These are phyloP conservation scores for Verticillium tricorpus DNA, from an alignment of 2,329 filamentous ascomycete species.

Conservation along the genomic window DNA sequence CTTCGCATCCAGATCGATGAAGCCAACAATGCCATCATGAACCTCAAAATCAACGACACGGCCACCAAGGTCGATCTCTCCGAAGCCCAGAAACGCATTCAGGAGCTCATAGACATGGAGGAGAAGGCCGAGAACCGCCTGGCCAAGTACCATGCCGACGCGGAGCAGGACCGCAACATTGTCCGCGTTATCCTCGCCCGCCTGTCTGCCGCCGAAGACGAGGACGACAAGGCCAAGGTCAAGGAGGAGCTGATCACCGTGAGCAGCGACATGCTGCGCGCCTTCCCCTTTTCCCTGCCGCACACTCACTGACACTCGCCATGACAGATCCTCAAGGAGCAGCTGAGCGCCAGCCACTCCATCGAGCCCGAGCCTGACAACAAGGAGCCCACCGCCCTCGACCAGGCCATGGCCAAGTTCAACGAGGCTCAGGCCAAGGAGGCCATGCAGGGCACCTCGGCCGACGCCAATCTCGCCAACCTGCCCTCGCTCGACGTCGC, in stretches of 20 bases:
- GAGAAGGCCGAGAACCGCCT: slow-evolving; percentile 15
- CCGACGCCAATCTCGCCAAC: neutral
- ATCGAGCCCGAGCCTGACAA: slow-evolving; percentile 19
- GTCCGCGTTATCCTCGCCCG: slow-evolving; percentile 9
- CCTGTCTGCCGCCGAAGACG: slow-evolving; percentile 10
- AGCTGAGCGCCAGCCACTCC: slow-evolving; percentile 28
- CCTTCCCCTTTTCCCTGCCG: neutral
- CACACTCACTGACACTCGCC: neutral
- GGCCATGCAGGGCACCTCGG: neutral
- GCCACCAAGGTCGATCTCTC: slow-evolving; percentile 8
- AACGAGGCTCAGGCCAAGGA: neutral
- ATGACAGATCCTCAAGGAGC: slow-evolving; percentile 26
- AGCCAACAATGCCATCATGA: slow-evolving; percentile 24
- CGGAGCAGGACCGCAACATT: slow-evolving; percentile 11
- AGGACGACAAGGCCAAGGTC: slow-evolving; percentile 13
- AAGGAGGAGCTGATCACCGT: slow-evolving; percentile 2
- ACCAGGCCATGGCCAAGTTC: neutral
- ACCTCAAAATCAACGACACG: slow-evolving; percentile 12
- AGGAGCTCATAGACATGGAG: slow-evolving; percentile 17
- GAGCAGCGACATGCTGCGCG: neutral
- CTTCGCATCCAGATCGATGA: slow-evolving; percentile 23
- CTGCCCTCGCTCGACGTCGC: neutral
- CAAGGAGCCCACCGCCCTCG: neutral
- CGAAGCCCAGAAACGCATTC: slow-evolving; percentile 13
- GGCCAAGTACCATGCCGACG: slow-evolving; percentile 10